Percentiles rank a stretch among this genome's conserved stretches.
Evolutionary conservation across 441 rosid genomes (phyloP).

Genomic region (Theobroma grandiflorum): DNA sequence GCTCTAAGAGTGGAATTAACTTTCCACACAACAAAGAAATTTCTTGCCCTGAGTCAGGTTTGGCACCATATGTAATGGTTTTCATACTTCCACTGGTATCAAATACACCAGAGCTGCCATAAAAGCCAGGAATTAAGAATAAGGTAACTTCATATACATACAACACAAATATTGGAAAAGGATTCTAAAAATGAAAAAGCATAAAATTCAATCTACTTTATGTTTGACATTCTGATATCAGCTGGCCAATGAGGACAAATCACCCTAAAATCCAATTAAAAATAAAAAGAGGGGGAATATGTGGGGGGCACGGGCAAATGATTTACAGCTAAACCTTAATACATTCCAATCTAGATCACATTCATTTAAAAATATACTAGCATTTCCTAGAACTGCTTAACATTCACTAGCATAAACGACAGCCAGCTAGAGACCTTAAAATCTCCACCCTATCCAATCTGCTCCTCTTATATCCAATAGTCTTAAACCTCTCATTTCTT

Average conservation of each 20-base stretch:
- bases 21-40: constrained; percentile 58
- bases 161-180: background rate
- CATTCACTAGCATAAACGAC: background rate
- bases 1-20: constrained; percentile 75
- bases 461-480: background rate
- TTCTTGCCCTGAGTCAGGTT: constrained; percentile 55
- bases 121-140: background rate
- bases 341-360: background rate
- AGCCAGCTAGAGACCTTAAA: background rate
- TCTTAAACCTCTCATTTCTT: background rate
- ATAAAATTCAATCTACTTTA: constrained; percentile 4
- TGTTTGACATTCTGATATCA: background rate
- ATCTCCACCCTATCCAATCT: background rate
- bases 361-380: background rate
- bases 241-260: background rate
- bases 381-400: background rate
- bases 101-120: constrained; percentile 54
- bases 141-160: background rate
- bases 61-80: constrained; percentile 48
- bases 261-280: background rate
- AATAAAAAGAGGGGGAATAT: background rate
- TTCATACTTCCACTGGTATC: constrained; percentile 40
- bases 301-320: background rate
- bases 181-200: background rate
- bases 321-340: background rate